Evolutionary conservation across 176 grass and related monocot species (phyloP), one percentile per base, ranked within the genome.

Genomic region (Rhynchospora tenuis): DNA sequence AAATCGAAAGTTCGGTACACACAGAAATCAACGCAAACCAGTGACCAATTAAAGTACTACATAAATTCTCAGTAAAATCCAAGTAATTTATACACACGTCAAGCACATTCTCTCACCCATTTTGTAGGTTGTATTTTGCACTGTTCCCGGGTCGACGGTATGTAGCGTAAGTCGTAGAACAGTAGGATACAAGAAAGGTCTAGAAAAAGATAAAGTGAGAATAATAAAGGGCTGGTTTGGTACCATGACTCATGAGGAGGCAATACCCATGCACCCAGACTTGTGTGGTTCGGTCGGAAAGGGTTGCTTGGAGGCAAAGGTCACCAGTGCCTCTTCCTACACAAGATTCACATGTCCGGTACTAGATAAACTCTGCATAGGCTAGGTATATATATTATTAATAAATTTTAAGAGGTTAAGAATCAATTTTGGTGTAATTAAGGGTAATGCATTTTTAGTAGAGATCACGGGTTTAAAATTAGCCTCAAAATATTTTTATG

Each of bases 171-270:
- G 6, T 43, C 6, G 44, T 24, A 65, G 80, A 82, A 82, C 63
- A 82, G 80, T 82, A 82, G 52, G 61, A 65, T 82, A 48, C 43
- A 82, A 82, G 80, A 82, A 82, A 82, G 59, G 19, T 22, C 80
- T 43, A 82, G 7, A 82, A 68, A 82, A 66, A 64, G 31, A 82
- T 62, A 62, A 82, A 82, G 63, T n/a, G 59, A 11, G 51, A 50
- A 50, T 17, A 64, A 52, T 16, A 82, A 82, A 65, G 13, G 26
- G 80, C 29, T 59, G 75, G 52, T 71, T 9, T 46, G 58, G 78
- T 64, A 82, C 57, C 56, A 80, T 44, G 54, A 60, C 45, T 80
- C 54, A 24, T 10, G 42, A 82, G 60, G 79, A 48, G 79, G 79
- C 31, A 67, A 64, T 50, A 42, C 59, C 58, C 64, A 63, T 22